These are phyloP conservation scores for Candida chilensis DNA, from an alignment of 805 yeast species.

Conservation along the genomic window DNA sequence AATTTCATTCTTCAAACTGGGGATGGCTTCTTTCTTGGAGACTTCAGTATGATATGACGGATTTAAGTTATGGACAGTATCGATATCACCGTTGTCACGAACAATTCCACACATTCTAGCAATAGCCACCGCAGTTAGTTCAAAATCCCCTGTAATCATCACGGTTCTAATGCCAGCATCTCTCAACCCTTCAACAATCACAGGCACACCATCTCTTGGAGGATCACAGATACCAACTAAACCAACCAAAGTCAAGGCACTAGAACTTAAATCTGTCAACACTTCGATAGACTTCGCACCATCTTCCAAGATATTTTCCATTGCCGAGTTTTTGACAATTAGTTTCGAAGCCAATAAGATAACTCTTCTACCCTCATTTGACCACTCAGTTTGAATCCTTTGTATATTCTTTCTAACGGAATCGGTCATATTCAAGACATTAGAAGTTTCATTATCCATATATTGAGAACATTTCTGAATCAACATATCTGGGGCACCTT, in stretches of 20 bases:
- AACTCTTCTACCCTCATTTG: constrained; percentile 25
- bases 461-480: constrained; percentile 15
- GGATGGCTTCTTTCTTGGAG: constrained; percentile 2
- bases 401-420: constrained; percentile 8
- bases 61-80: constrained; percentile 10
- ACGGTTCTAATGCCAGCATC: constrained; percentile 29
- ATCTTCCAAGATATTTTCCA: constrained; percentile 1
- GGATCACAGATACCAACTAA: constrained; percentile 34
- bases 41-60: constrained; percentile 4
- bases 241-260: constrained; percentile 20
- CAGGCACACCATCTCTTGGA: constrained; percentile 23
- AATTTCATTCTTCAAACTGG: constrained; percentile 4
- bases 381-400: constrained; percentile 21
- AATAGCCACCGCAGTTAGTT: constrained; percentile 40
- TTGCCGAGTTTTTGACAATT: constrained; percentile 6
- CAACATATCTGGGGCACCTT: constrained; percentile 39
- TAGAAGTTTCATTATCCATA: constrained; percentile 8
- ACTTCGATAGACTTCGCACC: constrained; percentile 4
- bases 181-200: constrained; percentile 19
- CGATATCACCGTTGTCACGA: constrained; percentile 10
- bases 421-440: constrained; percentile 9
- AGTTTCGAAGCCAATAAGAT: constrained; percentile 16
- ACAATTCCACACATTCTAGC: constrained; percentile 33
- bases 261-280: constrained; percentile 5
- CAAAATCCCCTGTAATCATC: constrained; percentile 47